Conservation (phyloP, 805 yeast species). For the Alloascoidea hylecoeti region DNA sequence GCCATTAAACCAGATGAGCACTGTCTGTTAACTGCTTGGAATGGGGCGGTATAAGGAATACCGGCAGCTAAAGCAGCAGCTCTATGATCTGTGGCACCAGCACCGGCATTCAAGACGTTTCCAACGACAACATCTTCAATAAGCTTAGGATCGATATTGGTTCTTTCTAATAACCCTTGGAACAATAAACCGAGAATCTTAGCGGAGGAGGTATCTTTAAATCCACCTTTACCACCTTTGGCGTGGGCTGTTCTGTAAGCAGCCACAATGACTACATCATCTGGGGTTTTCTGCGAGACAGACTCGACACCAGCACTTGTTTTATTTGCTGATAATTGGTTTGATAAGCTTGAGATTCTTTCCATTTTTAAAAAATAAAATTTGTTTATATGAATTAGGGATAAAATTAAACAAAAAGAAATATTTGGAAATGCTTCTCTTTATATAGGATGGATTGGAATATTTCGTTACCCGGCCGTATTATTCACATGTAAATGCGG, state of each 20-base stretch:
- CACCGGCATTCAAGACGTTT: constrained; percentile 82
- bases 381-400: background rate
- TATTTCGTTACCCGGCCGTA: too few species aligned
- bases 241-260: constrained; percentile 88
- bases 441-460: too few species aligned
- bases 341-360: background rate
- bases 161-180: constrained; percentile 39
- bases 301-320: constrained; percentile 13
- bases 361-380: background rate
- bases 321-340: background rate
- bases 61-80: constrained; percentile 91
- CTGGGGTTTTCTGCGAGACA: constrained; percentile 45
- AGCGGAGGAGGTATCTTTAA: constrained; percentile 74
- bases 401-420: too few species aligned
- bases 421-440: too few species aligned
- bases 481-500: too few species aligned
- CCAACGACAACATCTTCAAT: constrained; percentile 86
- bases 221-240: constrained; percentile 76
- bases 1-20: constrained; percentile 93
- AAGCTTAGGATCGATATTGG: constrained; percentile 34
- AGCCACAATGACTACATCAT: constrained; percentile 82
- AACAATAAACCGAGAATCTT: constrained; percentile 59
- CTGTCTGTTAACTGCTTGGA: constrained; percentile 80
- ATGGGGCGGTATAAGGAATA: constrained; percentile 66
- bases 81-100: constrained; percentile 91